Evolutionary conservation across 225 moss, liverwort and hornwort genomes (phyloP).

Genomic region (Rhytidiadelphus loreus): DNA sequence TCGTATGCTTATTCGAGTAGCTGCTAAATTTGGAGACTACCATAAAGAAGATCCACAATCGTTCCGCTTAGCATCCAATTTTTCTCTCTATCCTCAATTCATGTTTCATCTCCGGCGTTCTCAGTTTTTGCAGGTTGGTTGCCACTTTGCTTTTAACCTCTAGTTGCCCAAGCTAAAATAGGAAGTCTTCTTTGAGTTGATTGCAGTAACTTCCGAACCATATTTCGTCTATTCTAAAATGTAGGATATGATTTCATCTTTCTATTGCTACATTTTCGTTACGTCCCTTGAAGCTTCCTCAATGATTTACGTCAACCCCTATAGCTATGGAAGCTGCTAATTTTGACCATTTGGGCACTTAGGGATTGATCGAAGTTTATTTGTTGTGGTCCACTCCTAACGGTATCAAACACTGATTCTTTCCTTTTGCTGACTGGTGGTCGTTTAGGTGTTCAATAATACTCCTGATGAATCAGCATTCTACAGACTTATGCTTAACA

Average conservation of each 20-base stretch:
- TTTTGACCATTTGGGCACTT: not conserved
- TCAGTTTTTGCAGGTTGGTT: slow-evolving; percentile 74
- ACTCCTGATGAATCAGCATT: slow-evolving; percentile 95
- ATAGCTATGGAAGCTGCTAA: not conserved
- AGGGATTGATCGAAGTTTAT: not conserved
- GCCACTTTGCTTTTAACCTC: not conserved
- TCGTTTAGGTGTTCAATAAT: slow-evolving; percentile 77
- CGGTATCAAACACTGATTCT: not conserved
- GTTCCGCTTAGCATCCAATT: slow-evolving; percentile 80
- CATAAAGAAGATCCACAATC: slow-evolving; percentile 80
- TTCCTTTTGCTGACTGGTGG: not conserved
- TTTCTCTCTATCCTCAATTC: slow-evolving; percentile 90
- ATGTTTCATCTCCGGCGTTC: slow-evolving; percentile 97
- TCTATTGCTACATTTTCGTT: not conserved
- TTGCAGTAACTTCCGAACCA: not conserved
- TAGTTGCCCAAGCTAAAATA: not conserved
- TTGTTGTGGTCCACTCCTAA: not conserved
- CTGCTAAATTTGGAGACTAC: slow-evolving; percentile 92
- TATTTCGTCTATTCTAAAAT: not conserved
- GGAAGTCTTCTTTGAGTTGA: not conserved
- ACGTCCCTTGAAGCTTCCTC: not conserved
- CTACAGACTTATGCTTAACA: slow-evolving; percentile 90
- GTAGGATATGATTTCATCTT: not conserved
- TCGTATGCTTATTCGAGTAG: slow-evolving; percentile 91
- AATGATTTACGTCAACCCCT: not conserved